phyloP scores from a whole-genome alignment of 2,329 filamentous ascomycete species.

The Didymellaceae sp. region DNA sequence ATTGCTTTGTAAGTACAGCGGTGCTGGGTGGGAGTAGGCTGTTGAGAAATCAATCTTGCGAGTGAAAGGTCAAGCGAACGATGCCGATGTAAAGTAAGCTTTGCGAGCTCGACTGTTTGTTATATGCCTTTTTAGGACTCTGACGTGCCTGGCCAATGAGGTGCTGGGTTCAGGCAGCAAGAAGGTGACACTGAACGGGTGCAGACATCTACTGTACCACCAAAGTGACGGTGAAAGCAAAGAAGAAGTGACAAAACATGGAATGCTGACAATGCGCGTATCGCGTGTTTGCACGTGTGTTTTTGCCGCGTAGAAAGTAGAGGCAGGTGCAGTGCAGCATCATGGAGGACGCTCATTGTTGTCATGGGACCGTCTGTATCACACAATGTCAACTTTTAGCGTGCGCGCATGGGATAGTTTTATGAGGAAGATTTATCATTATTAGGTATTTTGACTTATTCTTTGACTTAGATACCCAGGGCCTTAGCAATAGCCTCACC shows the following conservation, averaged over 20 bases:
- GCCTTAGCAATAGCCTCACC: conserved; percentile 54
- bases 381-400: too few species aligned
- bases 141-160: neutral
- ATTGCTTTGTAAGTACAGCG: conserved; percentile 13
- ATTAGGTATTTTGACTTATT: neutral
- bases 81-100: too few species aligned
- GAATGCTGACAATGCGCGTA: too few species aligned
- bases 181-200: conserved; percentile 10
- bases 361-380: too few species aligned
- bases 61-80: neutral
- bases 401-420: too few species aligned
- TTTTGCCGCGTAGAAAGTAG: too few species aligned
- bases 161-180: conserved; percentile 7
- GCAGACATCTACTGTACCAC: conserved; percentile 9
- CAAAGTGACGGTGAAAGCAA: conserved; percentile 11
- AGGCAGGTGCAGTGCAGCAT: too few species aligned
- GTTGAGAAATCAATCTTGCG: neutral
- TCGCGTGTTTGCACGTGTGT: conserved; percentile 3
- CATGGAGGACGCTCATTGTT: too few species aligned
- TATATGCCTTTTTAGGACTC: neutral
- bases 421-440: too few species aligned
- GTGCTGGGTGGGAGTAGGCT: too few species aligned
- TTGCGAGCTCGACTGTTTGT: neutral
- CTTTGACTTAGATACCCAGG: conserved; percentile 27
- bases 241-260: neutral